phyloP scores from a whole-genome alignment of 2,329 filamentous ascomycete genomes.

The Aspergillus thermomutatus region DNA sequence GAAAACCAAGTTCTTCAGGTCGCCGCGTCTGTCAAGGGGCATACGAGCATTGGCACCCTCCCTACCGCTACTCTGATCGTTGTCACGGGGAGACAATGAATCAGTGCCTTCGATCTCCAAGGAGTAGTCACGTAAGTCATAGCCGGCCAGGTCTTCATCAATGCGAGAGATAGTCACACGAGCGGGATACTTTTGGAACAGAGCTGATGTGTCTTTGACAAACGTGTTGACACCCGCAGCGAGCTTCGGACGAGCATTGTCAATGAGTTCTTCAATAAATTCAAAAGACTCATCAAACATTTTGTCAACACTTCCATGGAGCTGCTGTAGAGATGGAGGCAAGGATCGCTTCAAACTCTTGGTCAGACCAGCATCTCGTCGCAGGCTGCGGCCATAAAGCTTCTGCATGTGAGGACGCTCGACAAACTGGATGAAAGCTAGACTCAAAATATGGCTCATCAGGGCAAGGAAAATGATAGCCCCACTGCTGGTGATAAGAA shows the following conservation, averaged over 20 bases:
- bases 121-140: conserved; percentile 75
- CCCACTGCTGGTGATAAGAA: conserved; percentile 86
- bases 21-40: conserved; percentile 57
- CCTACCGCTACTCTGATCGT: conserved; percentile 65
- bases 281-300: conserved; percentile 83
- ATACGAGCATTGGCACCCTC: conserved; percentile 69
- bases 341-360: conserved; percentile 86
- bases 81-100: conserved; percentile 49
- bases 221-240: conserved; percentile 82
- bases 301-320: conserved; percentile 81
- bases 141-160: conserved; percentile 73
- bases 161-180: conserved; percentile 79
- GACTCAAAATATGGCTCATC: conserved; percentile 76
- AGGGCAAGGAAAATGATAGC: conserved; percentile 84
- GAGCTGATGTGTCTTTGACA: conserved; percentile 77
- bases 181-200: conserved; percentile 87
- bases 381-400: conserved; percentile 80
- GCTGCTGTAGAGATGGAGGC: conserved; percentile 75
- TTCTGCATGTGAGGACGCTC: conserved; percentile 98
- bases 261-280: conserved; percentile 86
- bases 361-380: conserved; percentile 83
- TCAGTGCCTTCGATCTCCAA: conserved; percentile 68
- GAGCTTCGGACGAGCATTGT: conserved; percentile 79
- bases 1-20: conserved; percentile 72
- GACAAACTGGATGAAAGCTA: conserved; percentile 87